Evolutionary conservation across 2,329 filamentous ascomycete species (phyloP), one percentile per base, ranked within the genome.

Genomic region (Penicillium decumbens): DNA sequence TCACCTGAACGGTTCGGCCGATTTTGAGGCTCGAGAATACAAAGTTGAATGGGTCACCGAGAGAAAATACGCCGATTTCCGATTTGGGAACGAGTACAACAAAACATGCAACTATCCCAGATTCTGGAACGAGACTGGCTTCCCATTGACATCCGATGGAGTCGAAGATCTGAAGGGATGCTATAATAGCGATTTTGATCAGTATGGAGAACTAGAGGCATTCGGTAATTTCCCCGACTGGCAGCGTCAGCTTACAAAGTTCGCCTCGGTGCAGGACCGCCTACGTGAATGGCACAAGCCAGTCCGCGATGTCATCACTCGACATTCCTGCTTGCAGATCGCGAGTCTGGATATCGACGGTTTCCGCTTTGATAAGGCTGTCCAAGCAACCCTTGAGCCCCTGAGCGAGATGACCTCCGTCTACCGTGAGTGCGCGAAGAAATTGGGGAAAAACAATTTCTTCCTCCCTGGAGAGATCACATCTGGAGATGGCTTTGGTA

Each of bases 231-330:
- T 78, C 54, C 77, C 80, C 0, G 80, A 84, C 60, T 85, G 80
- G 78, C 70, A 82, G 59, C 79, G 80, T 61, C 79, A 85, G 62
- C 72, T 85, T 35, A 76, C 80, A 39, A 85, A 85, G 58, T 85
- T 85, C 64, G 81, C 81, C 43, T 82, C 78, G 41, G 82, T 85
- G 2, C 82, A 86, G 64, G 82, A 86, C 66, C 81, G 82, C 62
- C 72, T 86, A 2, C 77, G 83, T 48, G 82, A 84, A 60, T 86
- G 83, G 83, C 58, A 75, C 18, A 77, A 79, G 1, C 74, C 75
- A 3, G 81, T 84, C 0, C 70, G 77, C 18, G 72, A 76, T 35
- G 81, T 79, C 56, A 69, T 85, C 52, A 77, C 79, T 56, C 76
- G 76, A 39, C 82, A 84, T 57, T 83, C 80, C 3, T 85, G 82